phyloP scores from a whole-genome alignment of 768 basidiomycete species.

The Leccinellum albellum region DNA sequence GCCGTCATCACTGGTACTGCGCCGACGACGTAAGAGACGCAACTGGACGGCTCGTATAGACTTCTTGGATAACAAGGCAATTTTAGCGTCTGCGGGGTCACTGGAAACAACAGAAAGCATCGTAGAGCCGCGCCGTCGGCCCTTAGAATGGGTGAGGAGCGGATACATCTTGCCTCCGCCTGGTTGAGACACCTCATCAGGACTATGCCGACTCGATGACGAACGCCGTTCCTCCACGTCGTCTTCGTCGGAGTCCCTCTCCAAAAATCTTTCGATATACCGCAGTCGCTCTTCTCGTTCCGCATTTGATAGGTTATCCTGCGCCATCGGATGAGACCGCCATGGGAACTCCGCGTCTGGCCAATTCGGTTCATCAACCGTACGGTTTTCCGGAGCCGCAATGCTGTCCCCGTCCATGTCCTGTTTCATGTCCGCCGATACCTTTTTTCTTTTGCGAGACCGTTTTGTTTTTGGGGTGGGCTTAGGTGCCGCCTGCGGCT shows the following conservation, averaged over 20 bases:
- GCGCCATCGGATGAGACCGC: conserved; percentile 58
- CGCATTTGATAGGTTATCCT: conserved; percentile 46
- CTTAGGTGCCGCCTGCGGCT: conserved; percentile 27
- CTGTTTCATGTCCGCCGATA: conserved; percentile 23
- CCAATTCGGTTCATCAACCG: conserved; percentile 63
- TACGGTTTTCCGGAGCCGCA: conserved; percentile 29
- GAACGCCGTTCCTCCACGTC: conserved; percentile 30
- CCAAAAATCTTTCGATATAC: conserved; percentile 68
- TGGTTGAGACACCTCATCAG: conserved; percentile 15
- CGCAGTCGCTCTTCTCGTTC: conserved; percentile 59
- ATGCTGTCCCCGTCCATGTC: conserved; percentile 10
- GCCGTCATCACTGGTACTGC: conserved; percentile 39
- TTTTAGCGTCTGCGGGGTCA: conserved; percentile 75
- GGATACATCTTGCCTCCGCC: conserved; percentile 65
- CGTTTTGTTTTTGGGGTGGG: conserved; percentile 37
- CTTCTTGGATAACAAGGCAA: conserved; percentile 68
- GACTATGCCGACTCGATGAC: conserved; percentile 7
- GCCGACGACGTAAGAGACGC: conserved; percentile 40
- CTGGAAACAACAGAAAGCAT: conserved; percentile 42
- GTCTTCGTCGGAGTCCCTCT: conserved; percentile 63
- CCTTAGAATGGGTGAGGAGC: conserved; percentile 40
- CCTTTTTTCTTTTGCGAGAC: conserved; percentile 50
- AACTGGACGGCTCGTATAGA: conserved; percentile 60
- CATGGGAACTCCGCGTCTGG: conserved; percentile 78
- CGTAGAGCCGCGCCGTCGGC: conserved; percentile 9